Conservation (phyloP, 1,139 yeast species). For the Martiniozyma asiatica region DNA sequence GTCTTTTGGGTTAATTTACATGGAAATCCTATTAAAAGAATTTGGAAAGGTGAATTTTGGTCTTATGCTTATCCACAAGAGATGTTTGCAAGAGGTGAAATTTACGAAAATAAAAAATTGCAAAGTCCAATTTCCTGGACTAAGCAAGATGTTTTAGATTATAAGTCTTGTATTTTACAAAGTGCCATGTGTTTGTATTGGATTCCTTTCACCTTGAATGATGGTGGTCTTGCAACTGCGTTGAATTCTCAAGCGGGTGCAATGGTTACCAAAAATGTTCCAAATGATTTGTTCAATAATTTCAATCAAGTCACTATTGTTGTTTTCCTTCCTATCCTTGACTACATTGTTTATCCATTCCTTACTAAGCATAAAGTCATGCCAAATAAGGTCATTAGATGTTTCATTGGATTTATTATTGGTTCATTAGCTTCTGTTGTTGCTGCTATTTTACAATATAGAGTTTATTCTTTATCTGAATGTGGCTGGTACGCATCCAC, state of each 20-base stretch:
- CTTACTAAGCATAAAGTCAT: slow-evolving; percentile 44
- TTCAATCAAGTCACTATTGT: slow-evolving; percentile 59
- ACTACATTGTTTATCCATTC: slow-evolving; percentile 42
- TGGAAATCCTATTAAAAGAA: slow-evolving; percentile 32
- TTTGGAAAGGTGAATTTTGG: slow-evolving; percentile 35
- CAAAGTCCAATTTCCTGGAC: slow-evolving; percentile 37
- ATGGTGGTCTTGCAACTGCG: slow-evolving; percentile 51
- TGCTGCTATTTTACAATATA: slow-evolving; percentile 74
- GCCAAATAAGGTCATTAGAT: slow-evolving; percentile 21
- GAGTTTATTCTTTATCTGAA: slow-evolving; percentile 65
- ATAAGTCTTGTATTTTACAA: slow-evolving; percentile 42
- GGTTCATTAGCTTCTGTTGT: slow-evolving; percentile 62
- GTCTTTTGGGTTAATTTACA: slow-evolving; percentile 31
- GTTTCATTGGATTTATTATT: slow-evolving; percentile 62
- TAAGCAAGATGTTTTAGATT: slow-evolving; percentile 51
- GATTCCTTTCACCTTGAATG: slow-evolving; percentile 48
- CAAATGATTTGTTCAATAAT: slow-evolving; percentile 57
- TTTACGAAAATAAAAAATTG: slow-evolving; percentile 17
- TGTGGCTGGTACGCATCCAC: slow-evolving; percentile 51
- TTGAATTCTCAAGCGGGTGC: slow-evolving; percentile 57
- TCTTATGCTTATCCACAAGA: slow-evolving; percentile 42
- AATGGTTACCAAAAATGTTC: slow-evolving; percentile 54
- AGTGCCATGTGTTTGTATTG: slow-evolving; percentile 50
- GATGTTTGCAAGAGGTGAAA: slow-evolving; percentile 33
- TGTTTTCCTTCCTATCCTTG: slow-evolving; percentile 50